Evolutionary conservation across 352 stramenopile species (phyloP).

Genomic region (Phytophthora crassamura): DNA sequence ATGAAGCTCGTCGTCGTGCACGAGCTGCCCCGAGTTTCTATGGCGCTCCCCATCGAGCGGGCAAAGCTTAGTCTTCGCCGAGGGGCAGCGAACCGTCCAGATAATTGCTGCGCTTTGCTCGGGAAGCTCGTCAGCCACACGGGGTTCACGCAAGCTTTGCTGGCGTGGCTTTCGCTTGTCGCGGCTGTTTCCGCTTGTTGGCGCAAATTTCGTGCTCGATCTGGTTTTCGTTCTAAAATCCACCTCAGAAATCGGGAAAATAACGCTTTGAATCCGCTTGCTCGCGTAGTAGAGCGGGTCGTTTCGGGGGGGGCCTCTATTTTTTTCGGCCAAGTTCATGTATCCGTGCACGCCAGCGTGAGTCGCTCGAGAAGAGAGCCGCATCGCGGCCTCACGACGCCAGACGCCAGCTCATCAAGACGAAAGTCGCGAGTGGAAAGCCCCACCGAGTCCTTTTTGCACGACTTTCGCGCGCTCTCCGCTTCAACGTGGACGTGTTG

Average conservation of each 20-base stretch:
- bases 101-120: slow-evolving; percentile 1
- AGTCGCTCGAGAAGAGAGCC: too few species aligned
- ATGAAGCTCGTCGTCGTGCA: slow-evolving; percentile 11
- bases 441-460: neutral
- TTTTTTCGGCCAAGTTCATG: too few species aligned
- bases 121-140: slow-evolving; percentile 14
- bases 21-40: slow-evolving; percentile 11
- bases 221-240: too few species aligned
- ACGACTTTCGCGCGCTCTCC: neutral
- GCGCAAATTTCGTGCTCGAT: too few species aligned
- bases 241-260: too few species aligned
- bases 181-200: slow-evolving; percentile 28
- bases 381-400: too few species aligned
- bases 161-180: slow-evolving; percentile 21
- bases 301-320: too few species aligned
- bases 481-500: slow-evolving; percentile 7
- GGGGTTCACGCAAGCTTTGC: slow-evolving; percentile 11
- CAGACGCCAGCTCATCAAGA: neutral
- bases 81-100: slow-evolving; percentile 16
- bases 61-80: slow-evolving; percentile 28
- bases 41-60: slow-evolving; percentile 22
- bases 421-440: slow-evolving; percentile 14
- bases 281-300: too few species aligned
- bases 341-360: too few species aligned
- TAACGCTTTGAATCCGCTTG: too few species aligned